These are phyloP conservation scores for Vanderwaltozyma polyspora DNA, from an alignment of 805 yeast genomes.

Conservation along the genomic window DNA sequence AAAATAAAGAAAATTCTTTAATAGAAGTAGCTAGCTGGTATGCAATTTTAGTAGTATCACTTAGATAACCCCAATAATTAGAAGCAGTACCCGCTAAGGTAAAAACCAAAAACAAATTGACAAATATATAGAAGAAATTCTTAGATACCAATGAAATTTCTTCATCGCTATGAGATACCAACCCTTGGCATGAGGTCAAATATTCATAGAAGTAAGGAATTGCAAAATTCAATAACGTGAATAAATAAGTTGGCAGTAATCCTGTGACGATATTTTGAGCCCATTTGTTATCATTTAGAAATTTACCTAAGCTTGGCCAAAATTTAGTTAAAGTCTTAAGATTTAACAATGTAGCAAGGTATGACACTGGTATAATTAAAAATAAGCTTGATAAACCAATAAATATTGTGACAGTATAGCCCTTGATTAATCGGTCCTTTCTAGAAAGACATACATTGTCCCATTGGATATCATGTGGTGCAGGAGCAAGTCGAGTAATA, in stretches of 20 bases:
- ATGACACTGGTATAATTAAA: conserved; percentile 74
- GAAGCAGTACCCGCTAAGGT: conserved; percentile 90
- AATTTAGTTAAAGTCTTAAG: conserved; percentile 64
- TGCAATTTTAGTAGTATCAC: conserved; percentile 85
- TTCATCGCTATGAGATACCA: conserved; percentile 83
- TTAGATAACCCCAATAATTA: conserved; percentile 63
- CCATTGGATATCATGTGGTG: conserved; percentile 95
- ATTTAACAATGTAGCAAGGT: conserved; percentile 72
- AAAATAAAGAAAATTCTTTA: conserved; percentile 69
- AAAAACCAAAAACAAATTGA: conserved; percentile 84
- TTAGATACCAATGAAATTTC: conserved; percentile 83
- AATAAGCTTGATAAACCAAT: conserved; percentile 48
- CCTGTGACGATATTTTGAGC: conserved; percentile 77
- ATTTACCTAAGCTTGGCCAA: conserved; percentile 72
- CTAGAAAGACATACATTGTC: conserved; percentile 75
- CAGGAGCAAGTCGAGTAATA: conserved; percentile 81
- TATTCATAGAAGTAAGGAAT: conserved; percentile 82
- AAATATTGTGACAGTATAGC: conserved; percentile 29
- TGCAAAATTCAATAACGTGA: conserved; percentile 69
- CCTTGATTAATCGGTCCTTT: conserved; percentile 52
- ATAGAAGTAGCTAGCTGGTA: conserved; percentile 75
- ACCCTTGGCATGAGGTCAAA: conserved; percentile 77
- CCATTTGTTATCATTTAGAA: conserved; percentile 55
- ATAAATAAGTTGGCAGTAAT: conserved; percentile 80
- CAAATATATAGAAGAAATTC: conserved; percentile 89